A percentile compares a stretch with the other conserved stretches of the same genome.
Conservation (phyloP, 345 rosid species). For the Diplotaxis tenuifolia region DNA sequence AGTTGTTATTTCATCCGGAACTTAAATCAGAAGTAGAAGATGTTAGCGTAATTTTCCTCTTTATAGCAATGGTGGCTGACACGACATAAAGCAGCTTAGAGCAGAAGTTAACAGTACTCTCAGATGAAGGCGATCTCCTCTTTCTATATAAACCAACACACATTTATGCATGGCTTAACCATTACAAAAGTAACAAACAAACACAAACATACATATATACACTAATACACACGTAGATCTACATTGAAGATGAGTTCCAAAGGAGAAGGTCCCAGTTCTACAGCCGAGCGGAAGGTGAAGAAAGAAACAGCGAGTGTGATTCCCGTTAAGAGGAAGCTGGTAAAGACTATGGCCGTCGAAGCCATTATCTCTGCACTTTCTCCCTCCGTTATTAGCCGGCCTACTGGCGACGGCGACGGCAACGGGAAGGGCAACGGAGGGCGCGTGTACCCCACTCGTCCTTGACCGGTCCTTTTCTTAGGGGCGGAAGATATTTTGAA, state of each 20-base stretch:
- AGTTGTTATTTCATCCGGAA: neutral
- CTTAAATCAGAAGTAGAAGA: constrained; percentile 1
- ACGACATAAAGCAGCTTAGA: neutral
- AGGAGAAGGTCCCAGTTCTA: constrained; percentile 10
- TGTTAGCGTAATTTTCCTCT: neutral
- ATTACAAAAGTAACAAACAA: neutral
- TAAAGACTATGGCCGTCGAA: constrained; percentile 28
- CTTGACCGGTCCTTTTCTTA: constrained; percentile 2
- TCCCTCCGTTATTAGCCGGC: constrained; percentile 1
- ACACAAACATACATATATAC: neutral
- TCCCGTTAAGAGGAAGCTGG: constrained; percentile 31
- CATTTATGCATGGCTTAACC: neutral
- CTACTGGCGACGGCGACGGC: constrained; percentile 12
- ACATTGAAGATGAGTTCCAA: constrained; percentile 24
- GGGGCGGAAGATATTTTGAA: neutral
- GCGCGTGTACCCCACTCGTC: constrained; percentile 14
- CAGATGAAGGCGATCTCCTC: too few relatives aligned
- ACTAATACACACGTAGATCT: neutral
- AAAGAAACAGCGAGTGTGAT: constrained; percentile 32
- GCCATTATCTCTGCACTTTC: constrained; percentile 24
- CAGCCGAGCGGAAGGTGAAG: constrained; percentile 14
- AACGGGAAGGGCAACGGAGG: constrained; percentile 7
- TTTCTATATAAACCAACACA: constrained; percentile 6
- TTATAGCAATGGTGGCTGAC: neutral
- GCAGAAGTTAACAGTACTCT: neutral